These are phyloP conservation scores for Russula earlei DNA, from an alignment of 768 basidiomycete genomes.

Conservation along the genomic window DNA sequence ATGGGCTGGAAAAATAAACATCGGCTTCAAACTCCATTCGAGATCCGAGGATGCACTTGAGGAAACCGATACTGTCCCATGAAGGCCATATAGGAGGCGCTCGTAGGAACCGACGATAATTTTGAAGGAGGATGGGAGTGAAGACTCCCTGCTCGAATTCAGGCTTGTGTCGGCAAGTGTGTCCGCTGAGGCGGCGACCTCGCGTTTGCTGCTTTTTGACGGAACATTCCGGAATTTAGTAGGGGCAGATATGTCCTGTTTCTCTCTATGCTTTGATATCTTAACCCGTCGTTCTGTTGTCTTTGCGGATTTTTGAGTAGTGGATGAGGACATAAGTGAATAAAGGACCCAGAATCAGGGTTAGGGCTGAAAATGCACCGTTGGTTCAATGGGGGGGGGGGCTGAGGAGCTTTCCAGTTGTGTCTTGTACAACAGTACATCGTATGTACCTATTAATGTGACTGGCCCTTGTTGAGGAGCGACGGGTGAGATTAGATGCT, in stretches of 20 bases:
- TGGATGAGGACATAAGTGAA: slow-evolving; percentile 6
- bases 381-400: too few species aligned
- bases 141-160: not conserved
- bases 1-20: slow-evolving; percentile 97
- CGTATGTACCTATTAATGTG: too few species aligned
- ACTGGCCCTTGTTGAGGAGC: too few species aligned
- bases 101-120: slow-evolving; percentile 92
- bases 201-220: slow-evolving; percentile 23
- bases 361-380: too few species aligned
- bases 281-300: slow-evolving; percentile 9
- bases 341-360: slow-evolving; percentile 16
- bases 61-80: slow-evolving; percentile 45
- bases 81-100: slow-evolving; percentile 86
- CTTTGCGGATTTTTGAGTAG: not conserved
- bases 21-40: slow-evolving; percentile 50
- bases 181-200: slow-evolving; percentile 4
- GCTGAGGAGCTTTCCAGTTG: too few species aligned
- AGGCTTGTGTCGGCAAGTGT: slow-evolving; percentile 21
- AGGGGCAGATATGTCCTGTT: not conserved
- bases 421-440: too few species aligned
- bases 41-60: slow-evolving; percentile 21
- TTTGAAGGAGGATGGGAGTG: slow-evolving; percentile 61
- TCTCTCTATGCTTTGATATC: slow-evolving; percentile 3
- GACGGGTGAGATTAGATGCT: too few species aligned
- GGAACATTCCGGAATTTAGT: slow-evolving; percentile 1